phyloP scores from a whole-genome alignment of 1,284 basidiomycete species.

The Fomitopsis betulina region DNA sequence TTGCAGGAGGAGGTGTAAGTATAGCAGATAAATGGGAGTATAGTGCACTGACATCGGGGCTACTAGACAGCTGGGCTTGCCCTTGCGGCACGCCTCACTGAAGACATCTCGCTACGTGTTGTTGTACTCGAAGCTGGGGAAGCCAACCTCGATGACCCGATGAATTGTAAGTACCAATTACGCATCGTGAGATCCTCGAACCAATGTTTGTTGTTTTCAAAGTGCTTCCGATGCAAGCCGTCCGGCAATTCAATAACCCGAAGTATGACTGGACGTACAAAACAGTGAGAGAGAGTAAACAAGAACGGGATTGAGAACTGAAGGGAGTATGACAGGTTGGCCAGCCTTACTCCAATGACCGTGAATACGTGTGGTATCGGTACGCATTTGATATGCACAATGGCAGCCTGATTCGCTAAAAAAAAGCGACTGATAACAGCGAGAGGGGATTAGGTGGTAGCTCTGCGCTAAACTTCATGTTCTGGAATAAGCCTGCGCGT shows the following conservation, averaged over 20 bases:
- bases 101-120: slow-evolving; percentile 33
- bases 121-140: slow-evolving; percentile 31
- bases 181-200: neutral
- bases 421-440: slow-evolving; percentile 5
- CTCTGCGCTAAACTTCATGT: slow-evolving; percentile 20
- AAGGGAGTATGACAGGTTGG: neutral
- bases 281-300: slow-evolving; percentile 9
- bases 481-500: slow-evolving; percentile 23
- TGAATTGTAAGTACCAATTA: slow-evolving; percentile 5
- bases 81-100: slow-evolving; percentile 41
- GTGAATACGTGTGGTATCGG: neutral
- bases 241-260: slow-evolving; percentile 11
- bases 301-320: neutral
- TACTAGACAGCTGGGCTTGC: slow-evolving; percentile 37
- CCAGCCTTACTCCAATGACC: neutral
- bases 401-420: neutral
- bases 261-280: slow-evolving; percentile 23
- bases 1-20: neutral
- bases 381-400: neutral
- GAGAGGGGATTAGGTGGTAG: slow-evolving; percentile 22
- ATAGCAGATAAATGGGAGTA: neutral
- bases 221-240: neutral
- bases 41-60: neutral
- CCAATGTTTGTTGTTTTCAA: neutral
- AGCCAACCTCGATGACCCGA: slow-evolving; percentile 14